Percentiles rank a stretch among this genome's conserved stretches.
These are phyloP conservation scores for Atalantia buxifolia DNA, from an alignment of 345 rosid species.

Conservation along the genomic window DNA sequence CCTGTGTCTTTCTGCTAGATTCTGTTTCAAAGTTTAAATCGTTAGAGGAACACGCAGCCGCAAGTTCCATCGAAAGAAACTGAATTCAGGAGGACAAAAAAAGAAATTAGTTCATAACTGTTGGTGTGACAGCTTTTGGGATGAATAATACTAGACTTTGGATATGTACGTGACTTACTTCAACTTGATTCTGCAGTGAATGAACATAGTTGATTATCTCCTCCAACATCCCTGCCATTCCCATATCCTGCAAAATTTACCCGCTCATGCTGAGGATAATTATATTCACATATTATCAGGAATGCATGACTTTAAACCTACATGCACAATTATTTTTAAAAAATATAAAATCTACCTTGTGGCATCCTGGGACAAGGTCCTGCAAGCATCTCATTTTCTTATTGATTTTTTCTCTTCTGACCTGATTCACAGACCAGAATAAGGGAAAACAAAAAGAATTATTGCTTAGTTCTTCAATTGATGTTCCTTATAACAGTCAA, in stretches of 20 bases:
- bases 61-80: constrained; percentile 61
- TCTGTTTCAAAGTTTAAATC: constrained; percentile 13
- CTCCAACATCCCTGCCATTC: constrained; percentile 68
- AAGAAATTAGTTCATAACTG: constrained; percentile 6
- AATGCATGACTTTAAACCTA: background rate
- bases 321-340: background rate
- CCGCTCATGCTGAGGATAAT: background rate
- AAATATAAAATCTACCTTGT: constrained; percentile 30
- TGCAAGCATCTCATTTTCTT: constrained; percentile 44
- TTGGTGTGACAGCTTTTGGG: background rate
- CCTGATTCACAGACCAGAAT: constrained; percentile 19
- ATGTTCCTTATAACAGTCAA: background rate
- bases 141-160: background rate
- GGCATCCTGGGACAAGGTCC: constrained; percentile 57
- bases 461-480: background rate
- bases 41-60: constrained; percentile 37
- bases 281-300: too few relatives aligned
- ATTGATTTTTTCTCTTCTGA: constrained; percentile 53
- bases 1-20: constrained; percentile 30
- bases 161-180: constrained; percentile 28
- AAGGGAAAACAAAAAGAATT: background rate
- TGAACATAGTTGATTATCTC: constrained; percentile 68
- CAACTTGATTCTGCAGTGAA: constrained; percentile 65
- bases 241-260: constrained; percentile 49
- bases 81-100: constrained; percentile 17